Conservation (phyloP, 1,284 basidiomycete species). For the Apiotrichum laibachii region DNA sequence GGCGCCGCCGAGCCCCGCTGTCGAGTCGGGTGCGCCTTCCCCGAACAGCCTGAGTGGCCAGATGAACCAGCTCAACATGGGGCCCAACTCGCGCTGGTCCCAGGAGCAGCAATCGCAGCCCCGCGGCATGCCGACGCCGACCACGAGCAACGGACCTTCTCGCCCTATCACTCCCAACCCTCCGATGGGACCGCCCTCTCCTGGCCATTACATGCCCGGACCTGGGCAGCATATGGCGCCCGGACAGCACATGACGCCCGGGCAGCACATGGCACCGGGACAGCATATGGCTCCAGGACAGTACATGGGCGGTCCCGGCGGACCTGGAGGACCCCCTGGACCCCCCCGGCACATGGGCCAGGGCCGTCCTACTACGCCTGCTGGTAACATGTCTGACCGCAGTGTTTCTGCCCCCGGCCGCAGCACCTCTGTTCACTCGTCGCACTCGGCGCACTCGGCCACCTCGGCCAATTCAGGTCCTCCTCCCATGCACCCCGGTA, state of each 20-base stretch:
- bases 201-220: not conserved
- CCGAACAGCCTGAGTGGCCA: not conserved
- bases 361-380: not conserved
- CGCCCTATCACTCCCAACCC: not conserved
- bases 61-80: conserved; percentile 1
- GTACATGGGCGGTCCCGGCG: not conserved
- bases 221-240: not conserved
- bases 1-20: not conserved
- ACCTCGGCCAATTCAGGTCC: not conserved
- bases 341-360: not conserved
- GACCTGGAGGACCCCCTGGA: not conserved
- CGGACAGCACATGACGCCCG: not conserved
- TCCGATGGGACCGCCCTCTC: not conserved
- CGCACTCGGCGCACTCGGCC: not conserved
- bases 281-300: not conserved
- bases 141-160: not conserved
- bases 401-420: not conserved
- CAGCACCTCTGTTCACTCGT: not conserved
- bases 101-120: conserved; percentile 2
- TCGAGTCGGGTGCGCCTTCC: not conserved
- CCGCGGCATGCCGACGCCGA: not conserved
- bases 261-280: not conserved
- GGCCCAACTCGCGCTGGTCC: not conserved
- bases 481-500: not conserved
- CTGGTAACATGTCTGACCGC: not conserved